Evolutionary conservation across 1,284 basidiomycete genomes (phyloP), one percentile per base, ranked within the genome.

Genomic region (Volvariella surrecta): DNA sequence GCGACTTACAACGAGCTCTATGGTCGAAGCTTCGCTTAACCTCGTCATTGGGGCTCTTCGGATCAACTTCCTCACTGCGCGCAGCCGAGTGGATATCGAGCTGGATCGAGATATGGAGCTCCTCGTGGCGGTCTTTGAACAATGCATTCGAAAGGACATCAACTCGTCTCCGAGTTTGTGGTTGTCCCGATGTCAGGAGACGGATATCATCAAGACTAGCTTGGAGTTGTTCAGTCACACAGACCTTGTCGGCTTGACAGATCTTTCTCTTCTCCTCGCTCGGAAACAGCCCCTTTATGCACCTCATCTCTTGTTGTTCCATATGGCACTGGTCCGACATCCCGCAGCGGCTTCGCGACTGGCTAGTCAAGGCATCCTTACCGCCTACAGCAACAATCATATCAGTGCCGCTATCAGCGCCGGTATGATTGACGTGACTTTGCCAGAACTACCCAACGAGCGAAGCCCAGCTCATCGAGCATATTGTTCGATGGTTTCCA

Each of bases 401-500:
- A 78, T 96, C 52, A 88, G 81, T 35, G 65, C 75, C 15, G 76
- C 78, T 7, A 80, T 92, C 45, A 86, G 86, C 52, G 68, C 77
- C 4, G 91, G 89, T 1, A 59, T 71, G 42, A 76, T 95, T 28
- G 76, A 84, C n/a, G 73, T 82, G 10, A 57, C 71, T 2, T 62
- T 89, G 9, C 73, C 82, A 1, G 81, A 86, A 54, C 62, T 88
- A 3, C 79, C 84, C 0, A 74, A 75, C 4, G 78, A 87, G 44
- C 74, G 83, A 16, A 89, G 79, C 59, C 81, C 82, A 3, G 79
- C 80, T 0, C 93, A 97, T 57, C 67, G 71, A 16, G 74, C 79
- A 3, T 97, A 94, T 69, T 90, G 89, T 56, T 73, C 77, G 11
- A 92, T 95, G 84, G 68, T 96, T 3, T 72, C 83, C 2, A 79